These are phyloP conservation scores for Nigrospora oryzae DNA, from an alignment of 2,329 filamentous ascomycete genomes.

Conservation along the genomic window DNA sequence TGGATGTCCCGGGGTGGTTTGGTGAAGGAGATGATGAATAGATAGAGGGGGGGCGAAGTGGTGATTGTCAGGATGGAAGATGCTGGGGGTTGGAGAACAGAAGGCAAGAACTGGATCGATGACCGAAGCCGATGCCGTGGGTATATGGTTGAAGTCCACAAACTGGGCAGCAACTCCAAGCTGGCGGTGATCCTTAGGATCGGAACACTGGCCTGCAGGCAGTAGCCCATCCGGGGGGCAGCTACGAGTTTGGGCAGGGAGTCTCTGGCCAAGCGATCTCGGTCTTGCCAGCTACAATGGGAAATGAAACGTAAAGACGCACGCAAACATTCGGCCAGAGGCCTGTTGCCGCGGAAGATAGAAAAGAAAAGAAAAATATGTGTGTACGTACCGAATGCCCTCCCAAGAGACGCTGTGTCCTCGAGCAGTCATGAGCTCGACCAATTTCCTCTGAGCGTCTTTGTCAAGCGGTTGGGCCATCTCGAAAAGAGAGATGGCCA, in stretches of 20 bases:
- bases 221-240: background rate
- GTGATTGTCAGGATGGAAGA: background rate
- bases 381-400: background rate
- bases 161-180: too few relatives aligned
- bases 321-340: background rate
- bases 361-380: background rate
- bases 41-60: too few relatives aligned
- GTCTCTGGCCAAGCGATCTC: too few relatives aligned
- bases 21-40: background rate
- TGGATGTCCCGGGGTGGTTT: background rate
- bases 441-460: background rate
- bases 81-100: too few relatives aligned
- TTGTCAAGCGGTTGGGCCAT: background rate
- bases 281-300: background rate
- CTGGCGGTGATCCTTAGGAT: too few relatives aligned
- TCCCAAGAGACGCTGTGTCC: background rate
- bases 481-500: background rate
- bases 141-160: too few relatives aligned
- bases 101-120: too few relatives aligned
- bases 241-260: background rate
- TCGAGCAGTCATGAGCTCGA: background rate
- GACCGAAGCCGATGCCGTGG: too few relatives aligned
- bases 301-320: background rate
- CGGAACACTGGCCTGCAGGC: background rate
- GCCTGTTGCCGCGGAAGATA: background rate